phyloP scores from a whole-genome alignment of 208 protist species.

The Endotrypanum monterogeii region DNA sequence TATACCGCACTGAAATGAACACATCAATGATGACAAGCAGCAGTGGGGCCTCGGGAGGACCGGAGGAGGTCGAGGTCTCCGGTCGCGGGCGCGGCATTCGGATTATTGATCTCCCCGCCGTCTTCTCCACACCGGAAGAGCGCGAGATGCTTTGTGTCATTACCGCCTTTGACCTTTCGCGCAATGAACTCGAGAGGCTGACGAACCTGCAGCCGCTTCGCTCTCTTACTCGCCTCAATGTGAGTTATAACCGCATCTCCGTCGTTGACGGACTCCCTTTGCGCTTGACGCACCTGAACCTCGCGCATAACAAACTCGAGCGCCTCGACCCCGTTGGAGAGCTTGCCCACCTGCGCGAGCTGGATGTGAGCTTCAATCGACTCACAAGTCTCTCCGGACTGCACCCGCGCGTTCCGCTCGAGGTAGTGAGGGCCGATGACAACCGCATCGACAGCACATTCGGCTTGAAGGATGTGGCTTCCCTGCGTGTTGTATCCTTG shows the following conservation, averaged over 20 bases:
- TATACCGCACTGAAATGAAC: background rate
- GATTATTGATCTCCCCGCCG: conserved; percentile 70
- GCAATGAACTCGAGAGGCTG: conserved; percentile 66
- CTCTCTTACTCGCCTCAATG: conserved; percentile 59
- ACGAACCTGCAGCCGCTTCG: conserved; percentile 57
- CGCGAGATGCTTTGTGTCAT: conserved; percentile 60
- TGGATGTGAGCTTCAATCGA: conserved; percentile 81
- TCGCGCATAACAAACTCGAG: conserved; percentile 74
- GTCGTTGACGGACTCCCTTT: conserved; percentile 57
- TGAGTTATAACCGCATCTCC: conserved; percentile 73
- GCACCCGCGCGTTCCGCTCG: conserved; percentile 39
- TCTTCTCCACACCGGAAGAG: conserved; percentile 63
- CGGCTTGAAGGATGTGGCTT: conserved; percentile 58
- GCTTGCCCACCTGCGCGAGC: conserved; percentile 66
- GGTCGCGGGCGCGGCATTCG: conserved; percentile 73
- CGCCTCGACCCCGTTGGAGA: conserved; percentile 58
- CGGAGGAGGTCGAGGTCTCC: conserved; percentile 63
- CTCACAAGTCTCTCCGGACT: conserved; percentile 63
- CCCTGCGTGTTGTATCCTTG: conserved; percentile 53
- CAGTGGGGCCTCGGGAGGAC: conserved; percentile 17
- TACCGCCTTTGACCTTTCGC: conserved; percentile 84
- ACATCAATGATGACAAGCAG: conserved; percentile 21
- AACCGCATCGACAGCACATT: conserved; percentile 60
- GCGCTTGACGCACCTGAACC: conserved; percentile 63
- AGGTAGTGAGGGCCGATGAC: conserved; percentile 67